Evolutionary conservation across 345 rosid genomes (phyloP), one percentile per base, ranked within the genome.

Genomic region (Cardamine occulta): DNA sequence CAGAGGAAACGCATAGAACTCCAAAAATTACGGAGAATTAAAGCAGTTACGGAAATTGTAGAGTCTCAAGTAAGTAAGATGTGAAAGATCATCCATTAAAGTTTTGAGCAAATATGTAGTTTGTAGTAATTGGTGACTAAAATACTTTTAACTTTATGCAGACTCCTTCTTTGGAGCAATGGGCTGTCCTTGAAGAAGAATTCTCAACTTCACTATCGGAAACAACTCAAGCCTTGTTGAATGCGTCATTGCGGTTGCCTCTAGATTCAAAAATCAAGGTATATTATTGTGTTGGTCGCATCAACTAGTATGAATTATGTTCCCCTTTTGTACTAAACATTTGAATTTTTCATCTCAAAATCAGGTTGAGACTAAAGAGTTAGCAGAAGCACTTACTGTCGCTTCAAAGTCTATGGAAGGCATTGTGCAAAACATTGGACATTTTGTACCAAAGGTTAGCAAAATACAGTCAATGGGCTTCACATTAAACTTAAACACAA

Each of bases 111-210:
- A 8, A 18, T 17, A 42, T 32, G 5, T 57, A 18, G 26, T 28
- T 24, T 18, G 39, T 18, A 18, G 35, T 6, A 35, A 7, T 35
- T 56, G 37, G 29, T 44, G 49, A 21, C 66, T 64, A 53, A 40
- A 51, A 40, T 68, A 61, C 49, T 35, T 55, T 55, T 39, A 47
- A 54, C 53, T 77, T 66, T 63, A 63, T 78, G 63, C 49, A 93
- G 97, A 85, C 86, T 86, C 97, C 97, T 8, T 81, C 74, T 77
- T 84, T 93, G 68, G 97, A 90, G 18, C 84, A 81, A 73, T 93
- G 96, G 98, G 79, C 82, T 14, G 74, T 42, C 0, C 21, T 87
- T 21, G 87, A 87, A 83, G 86, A 31, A 8, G 95, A 84, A n/a
- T 88, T 86, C 62, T 82, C 80, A 59, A 28, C 24, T 68, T 89